Percentiles rank a stretch among this genome's conserved stretches.
Conservation (phyloP, 2,329 filamentous ascomycete genomes). For the Monilinia fructigena region DNA sequence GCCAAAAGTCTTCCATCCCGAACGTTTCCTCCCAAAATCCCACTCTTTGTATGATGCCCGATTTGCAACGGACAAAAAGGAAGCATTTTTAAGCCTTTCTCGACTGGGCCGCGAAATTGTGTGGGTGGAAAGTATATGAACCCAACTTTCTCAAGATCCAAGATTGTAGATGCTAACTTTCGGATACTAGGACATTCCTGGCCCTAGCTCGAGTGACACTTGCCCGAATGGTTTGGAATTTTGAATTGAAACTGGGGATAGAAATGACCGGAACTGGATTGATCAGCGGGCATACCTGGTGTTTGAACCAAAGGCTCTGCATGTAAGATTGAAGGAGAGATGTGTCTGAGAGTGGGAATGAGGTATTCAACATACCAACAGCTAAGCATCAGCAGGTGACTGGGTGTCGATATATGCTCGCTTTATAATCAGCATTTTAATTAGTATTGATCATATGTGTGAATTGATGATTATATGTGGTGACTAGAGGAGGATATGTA, state of each 20-base stretch:
- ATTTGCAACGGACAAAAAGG: slow-evolving; percentile 7
- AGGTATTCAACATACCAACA: slow-evolving; percentile 1
- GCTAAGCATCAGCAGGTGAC: too few relatives aligned
- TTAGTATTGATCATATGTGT: not conserved
- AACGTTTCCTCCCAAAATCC: not conserved
- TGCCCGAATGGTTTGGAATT: slow-evolving; percentile 8
- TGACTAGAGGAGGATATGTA: too few relatives aligned
- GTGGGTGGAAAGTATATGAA: slow-evolving; percentile 14
- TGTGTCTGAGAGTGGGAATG: not conserved
- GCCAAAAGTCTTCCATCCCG: slow-evolving; percentile 13
- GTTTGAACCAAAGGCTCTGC: slow-evolving; percentile 14
- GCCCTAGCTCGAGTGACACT: slow-evolving; percentile 2
- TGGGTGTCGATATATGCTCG: not conserved
- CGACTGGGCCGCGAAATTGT: not conserved
- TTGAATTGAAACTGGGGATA: slow-evolving; percentile 2
- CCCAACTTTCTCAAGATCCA: not conserved
- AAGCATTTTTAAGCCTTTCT: slow-evolving; percentile 16
- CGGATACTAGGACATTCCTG: not conserved
- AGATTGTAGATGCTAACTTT: not conserved
- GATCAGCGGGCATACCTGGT: slow-evolving; percentile 16
- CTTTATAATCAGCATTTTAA: not conserved
- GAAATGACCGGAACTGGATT: not conserved
- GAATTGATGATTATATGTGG: too few relatives aligned
- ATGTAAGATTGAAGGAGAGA: slow-evolving; percentile 3
- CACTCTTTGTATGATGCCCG: slow-evolving; percentile 5